Conservation (phyloP, 2,329 filamentous ascomycete genomes). For the Apiospora sp. region DNA sequence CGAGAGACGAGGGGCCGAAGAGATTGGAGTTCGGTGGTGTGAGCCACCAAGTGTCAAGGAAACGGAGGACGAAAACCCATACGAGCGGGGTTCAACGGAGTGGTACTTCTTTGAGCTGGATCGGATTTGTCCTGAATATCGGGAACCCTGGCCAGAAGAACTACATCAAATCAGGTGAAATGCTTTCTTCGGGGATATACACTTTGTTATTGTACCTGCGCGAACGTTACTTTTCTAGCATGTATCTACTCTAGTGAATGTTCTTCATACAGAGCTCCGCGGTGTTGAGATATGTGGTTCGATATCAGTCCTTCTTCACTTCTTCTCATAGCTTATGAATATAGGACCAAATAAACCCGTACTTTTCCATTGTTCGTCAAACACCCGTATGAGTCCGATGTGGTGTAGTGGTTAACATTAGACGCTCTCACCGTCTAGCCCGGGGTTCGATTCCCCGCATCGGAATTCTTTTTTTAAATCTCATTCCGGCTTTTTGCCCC, state of each 20-base stretch:
- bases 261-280: too few species aligned
- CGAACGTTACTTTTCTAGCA: background rate
- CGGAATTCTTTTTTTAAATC: conserved; percentile 26
- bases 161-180: background rate
- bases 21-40: conserved; percentile 23
- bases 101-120: conserved; percentile 20
- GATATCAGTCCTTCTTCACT: too few species aligned
- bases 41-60: background rate
- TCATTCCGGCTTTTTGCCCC: too few species aligned
- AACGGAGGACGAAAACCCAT: background rate
- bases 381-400: too few species aligned
- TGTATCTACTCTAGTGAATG: too few species aligned
- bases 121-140: background rate
- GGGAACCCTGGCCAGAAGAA: background rate
- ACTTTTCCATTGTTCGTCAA: too few species aligned
- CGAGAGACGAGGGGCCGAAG: conserved; percentile 22
- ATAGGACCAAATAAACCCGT: too few species aligned
- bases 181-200: background rate
- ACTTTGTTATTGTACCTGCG: background rate
- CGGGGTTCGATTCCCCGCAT: conserved; percentile 42
- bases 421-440: conserved; percentile 33
- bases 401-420: too few species aligned
- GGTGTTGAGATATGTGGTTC: too few species aligned
- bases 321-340: too few species aligned
- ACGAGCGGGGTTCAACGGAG: background rate